Conservation (phyloP, 2,329 filamentous ascomycete genomes). For the Cladosporium sp. region DNA sequence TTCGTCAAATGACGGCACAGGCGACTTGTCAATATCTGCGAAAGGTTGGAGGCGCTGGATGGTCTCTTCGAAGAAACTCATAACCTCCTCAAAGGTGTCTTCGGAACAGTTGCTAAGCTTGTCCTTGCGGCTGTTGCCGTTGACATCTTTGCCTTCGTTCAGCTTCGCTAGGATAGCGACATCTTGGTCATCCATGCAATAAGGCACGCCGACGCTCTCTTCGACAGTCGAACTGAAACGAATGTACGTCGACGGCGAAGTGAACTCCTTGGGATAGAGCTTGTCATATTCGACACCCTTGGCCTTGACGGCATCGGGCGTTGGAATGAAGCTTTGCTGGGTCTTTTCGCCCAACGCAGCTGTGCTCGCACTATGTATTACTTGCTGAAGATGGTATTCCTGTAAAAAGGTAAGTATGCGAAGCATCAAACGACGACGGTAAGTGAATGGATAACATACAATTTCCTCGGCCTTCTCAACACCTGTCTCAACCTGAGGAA, state of each 20-base stretch:
- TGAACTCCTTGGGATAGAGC: conserved; percentile 73
- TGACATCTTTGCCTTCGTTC: conserved; percentile 65
- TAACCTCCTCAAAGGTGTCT: conserved; percentile 86
- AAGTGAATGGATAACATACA: conserved; percentile 55
- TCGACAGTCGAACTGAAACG: conserved; percentile 97
- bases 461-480: conserved; percentile 97
- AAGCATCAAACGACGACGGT: conserved; percentile 7
- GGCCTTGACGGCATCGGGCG: conserved; percentile 54
- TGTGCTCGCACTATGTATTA: conserved; percentile 57
- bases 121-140: conserved; percentile 29
- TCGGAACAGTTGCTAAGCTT: conserved; percentile 63
- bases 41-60: conserved; percentile 78
- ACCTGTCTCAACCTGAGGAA: conserved; percentile 82
- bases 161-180: conserved; percentile 75
- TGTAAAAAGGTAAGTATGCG: conserved; percentile 23
- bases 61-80: conserved; percentile 91
- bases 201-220: conserved; percentile 81
- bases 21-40: conserved; percentile 81
- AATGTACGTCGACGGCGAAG: conserved; percentile 87
- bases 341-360: conserved; percentile 53
- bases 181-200: conserved; percentile 93
- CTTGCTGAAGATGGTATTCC: conserved; percentile 94
- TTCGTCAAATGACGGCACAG: conserved; percentile 56
- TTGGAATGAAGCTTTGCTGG: conserved; percentile 58
- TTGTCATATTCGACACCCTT: conserved; percentile 76